phyloP scores from a whole-genome alignment of 2,329 filamentous ascomycete species.

The Aspergillus fumigatiaffinis region DNA sequence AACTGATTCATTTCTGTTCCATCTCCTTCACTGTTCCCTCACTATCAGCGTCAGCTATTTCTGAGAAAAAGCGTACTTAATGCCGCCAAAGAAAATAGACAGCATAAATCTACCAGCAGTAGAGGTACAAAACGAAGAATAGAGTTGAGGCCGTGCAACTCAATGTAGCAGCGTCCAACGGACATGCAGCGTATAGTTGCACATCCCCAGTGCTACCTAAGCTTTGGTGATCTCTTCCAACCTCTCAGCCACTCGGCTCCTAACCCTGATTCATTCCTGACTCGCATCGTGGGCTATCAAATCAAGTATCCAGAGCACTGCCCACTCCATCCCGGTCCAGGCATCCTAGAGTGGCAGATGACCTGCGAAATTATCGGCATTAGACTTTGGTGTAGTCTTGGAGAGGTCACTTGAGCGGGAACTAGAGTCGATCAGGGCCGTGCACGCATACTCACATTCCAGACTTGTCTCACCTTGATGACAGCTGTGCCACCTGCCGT shows the following conservation, averaged over 20 bases:
- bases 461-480: background rate
- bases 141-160: background rate
- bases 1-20: constrained; percentile 2
- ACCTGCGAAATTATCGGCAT: background rate
- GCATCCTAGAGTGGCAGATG: background rate
- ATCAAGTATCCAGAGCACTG: background rate
- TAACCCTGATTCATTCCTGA: background rate
- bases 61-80: background rate
- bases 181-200: background rate
- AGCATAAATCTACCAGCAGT: background rate
- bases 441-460: constrained; percentile 16
- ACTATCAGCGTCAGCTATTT: background rate
- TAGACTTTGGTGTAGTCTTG: background rate
- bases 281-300: background rate
- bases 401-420: constrained; percentile 27
- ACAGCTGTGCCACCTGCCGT: background rate
- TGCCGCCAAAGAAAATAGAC: background rate
- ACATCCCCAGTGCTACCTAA: background rate
- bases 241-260: background rate
- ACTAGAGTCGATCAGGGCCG: constrained; percentile 26
- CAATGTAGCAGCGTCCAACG: background rate
- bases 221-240: background rate
- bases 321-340: background rate
- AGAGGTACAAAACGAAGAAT: background rate
- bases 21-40: background rate